Evolutionary conservation across 768 basidiomycete genomes (phyloP).

Genomic region (Amanita inopinata): DNA sequence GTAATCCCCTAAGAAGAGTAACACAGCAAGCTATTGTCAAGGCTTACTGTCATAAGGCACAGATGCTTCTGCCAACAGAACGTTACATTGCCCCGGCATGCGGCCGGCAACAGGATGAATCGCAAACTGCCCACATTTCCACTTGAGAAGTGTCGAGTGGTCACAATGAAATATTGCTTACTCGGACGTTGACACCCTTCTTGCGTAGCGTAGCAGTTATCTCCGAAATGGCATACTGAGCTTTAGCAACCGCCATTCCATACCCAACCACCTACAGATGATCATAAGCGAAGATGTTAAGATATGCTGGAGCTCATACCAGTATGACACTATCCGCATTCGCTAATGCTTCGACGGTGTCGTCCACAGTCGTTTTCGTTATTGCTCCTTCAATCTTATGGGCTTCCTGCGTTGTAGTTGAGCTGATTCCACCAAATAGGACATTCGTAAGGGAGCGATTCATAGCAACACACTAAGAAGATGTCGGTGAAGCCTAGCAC

Average conservation of each 20-base stretch:
- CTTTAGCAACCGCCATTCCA: slow-evolving; percentile 90
- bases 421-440: slow-evolving; percentile 76
- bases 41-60: slow-evolving; percentile 80
- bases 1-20: slow-evolving; percentile 7
- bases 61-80: slow-evolving; percentile 82
- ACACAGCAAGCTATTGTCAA: neutral
- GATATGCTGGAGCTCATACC: slow-evolving; percentile 24
- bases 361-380: slow-evolving; percentile 70
- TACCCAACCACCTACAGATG: slow-evolving; percentile 62
- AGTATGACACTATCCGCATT: slow-evolving; percentile 82
- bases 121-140: slow-evolving; percentile 39
- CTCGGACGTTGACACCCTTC: slow-evolving; percentile 69
- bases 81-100: slow-evolving; percentile 91
- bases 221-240: slow-evolving; percentile 72
- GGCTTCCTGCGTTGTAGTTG: slow-evolving; percentile 41
- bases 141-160: neutral
- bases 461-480: slow-evolving; percentile 77
- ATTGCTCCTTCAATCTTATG: slow-evolving; percentile 80
- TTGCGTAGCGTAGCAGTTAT: slow-evolving; percentile 64
- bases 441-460: slow-evolving; percentile 81
- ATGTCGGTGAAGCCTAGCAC: slow-evolving; percentile 1
- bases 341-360: slow-evolving; percentile 66
- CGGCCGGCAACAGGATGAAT: slow-evolving; percentile 89
- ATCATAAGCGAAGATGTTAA: slow-evolving; percentile 8
- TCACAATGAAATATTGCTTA: slow-evolving; percentile 15